A percentile compares a stretch with the other conserved stretches of the same genome.
Conservation (phyloP, 163 green algal species). For the Volvox carteri region DNA sequence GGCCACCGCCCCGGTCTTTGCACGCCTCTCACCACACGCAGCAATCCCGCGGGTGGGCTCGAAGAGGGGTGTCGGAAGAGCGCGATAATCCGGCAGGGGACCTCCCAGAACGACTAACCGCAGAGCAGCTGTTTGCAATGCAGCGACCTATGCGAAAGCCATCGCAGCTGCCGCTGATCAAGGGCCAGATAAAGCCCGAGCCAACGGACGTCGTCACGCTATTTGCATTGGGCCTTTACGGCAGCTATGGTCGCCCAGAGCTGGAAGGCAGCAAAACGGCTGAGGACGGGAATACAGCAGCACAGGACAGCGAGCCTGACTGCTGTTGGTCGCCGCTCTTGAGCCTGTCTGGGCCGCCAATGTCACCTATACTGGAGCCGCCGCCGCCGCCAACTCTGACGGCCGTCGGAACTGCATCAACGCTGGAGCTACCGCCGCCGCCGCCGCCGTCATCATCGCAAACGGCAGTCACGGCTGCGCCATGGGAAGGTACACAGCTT, state of each 20-base stretch:
- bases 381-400: not conserved
- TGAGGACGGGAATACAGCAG: not conserved
- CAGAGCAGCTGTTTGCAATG: slow-evolving; percentile 40
- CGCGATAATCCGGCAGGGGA: not conserved
- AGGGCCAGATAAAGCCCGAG: slow-evolving; percentile 30
- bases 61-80: slow-evolving; percentile 10
- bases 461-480: not conserved
- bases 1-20: slow-evolving; percentile 17
- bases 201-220: slow-evolving; percentile 24
- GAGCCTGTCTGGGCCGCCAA: not conserved
- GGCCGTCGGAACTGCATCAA: not conserved
- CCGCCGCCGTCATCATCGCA: slow-evolving; percentile 4
- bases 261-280: not conserved
- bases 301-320: not conserved
- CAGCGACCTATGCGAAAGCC: slow-evolving; percentile 16
- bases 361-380: slow-evolving; percentile 32
- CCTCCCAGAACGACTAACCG: slow-evolving; percentile 2
- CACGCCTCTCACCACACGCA: not conserved
- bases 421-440: not conserved
- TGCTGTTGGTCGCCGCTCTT: not conserved
- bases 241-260: slow-evolving; percentile 2
- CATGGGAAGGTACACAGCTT: slow-evolving; percentile 20
- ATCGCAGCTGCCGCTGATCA: slow-evolving; percentile 25
- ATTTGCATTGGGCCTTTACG: slow-evolving; percentile 47
- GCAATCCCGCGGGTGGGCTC: not conserved